Base-by-base conservation (phyloP, 805 yeast species). In the Myxozyma geophila region DNA sequence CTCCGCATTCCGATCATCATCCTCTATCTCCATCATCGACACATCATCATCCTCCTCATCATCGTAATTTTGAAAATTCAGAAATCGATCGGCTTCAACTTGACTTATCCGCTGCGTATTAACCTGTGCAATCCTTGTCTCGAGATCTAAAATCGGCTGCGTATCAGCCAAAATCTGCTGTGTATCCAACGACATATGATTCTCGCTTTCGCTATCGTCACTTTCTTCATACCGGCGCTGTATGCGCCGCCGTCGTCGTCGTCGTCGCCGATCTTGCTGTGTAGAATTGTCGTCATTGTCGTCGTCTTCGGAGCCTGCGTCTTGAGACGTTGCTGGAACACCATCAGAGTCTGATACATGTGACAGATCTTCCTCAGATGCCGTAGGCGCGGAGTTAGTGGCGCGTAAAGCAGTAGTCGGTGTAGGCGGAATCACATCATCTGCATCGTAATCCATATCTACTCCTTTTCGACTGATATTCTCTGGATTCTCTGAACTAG, bases 281-380 rank as follows among this genome's bases (percentile, higher is more conserved):
- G 47, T 39, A n/a, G 43, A 39, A 37, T 37, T 13, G n/a, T 39
- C 43, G 7, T 39, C 5, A 5, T 49, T 21, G 7, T 49, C 53
- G 21, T n/a, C 39, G 17, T 49, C 53, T 10, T 37, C 46, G n/a
- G 36, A 43, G 6, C 44, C 44, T 5, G 10, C 43, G 23, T 37
- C 54, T 51, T 51, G 43, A 15, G 54, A 51, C 4, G 54, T 51
- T 37, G 44, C 54, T 3, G 54, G 44, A 9, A 51, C 40, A 9
- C 43, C 54, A 51, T 53, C 56, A 3, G 56, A 53, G 12, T 40
- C 56, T 1, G 56, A 53, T 10, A 53, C 56, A 41, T 53, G 48
- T 10, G 56, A 53, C 8, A 53, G 21, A 21, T 41, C 56, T 21
- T 40, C 56, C 28, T 39, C 56, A 10, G 28, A 21, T 8, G 56